A percentile compares a stretch with the other conserved stretches of the same genome.
Conservation (phyloP, 1,284 basidiomycete genomes). For the Pyrrhoderma lamaoense region DNA sequence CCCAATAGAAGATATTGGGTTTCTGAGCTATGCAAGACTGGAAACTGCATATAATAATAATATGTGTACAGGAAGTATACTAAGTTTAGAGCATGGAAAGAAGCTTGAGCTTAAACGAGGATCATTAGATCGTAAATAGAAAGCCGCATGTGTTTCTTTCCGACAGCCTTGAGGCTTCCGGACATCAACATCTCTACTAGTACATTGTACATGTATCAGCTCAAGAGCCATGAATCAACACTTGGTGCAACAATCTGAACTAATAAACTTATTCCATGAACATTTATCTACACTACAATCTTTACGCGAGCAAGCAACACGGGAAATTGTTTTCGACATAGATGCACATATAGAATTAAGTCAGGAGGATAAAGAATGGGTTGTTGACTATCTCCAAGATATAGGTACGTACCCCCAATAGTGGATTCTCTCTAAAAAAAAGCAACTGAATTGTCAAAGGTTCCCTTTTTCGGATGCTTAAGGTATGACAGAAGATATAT, state of each 20-base stretch:
- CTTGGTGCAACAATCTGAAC: slow-evolving; percentile 2
- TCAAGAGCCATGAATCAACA: not conserved
- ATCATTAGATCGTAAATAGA: too few species aligned
- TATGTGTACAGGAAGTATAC: too few species aligned
- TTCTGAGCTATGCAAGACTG: too few species aligned
- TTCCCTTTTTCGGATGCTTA: slow-evolving; percentile 55
- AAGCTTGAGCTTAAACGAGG: too few species aligned
- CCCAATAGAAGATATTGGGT: too few species aligned
- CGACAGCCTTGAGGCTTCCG: too few species aligned
- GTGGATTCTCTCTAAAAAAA: not conserved
- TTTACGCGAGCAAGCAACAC: slow-evolving; percentile 30
- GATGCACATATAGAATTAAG: slow-evolving; percentile 47
- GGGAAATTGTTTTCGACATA: slow-evolving; percentile 51
- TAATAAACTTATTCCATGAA: slow-evolving; percentile 5
- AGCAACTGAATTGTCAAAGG: not conserved
- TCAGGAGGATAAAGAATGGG: slow-evolving; percentile 40
- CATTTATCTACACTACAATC: not conserved
- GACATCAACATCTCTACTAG: too few species aligned
- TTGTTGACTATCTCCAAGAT: slow-evolving; percentile 55
- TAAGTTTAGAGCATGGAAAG: too few species aligned
- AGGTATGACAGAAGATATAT: slow-evolving; percentile 35
- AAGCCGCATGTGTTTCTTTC: not conserved
- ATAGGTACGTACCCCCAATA: slow-evolving; percentile 34
- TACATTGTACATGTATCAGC: not conserved
- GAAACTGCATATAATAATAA: too few species aligned